Evolutionary conservation across 2,329 filamentous ascomycete genomes (phyloP), one percentile per base, ranked within the genome.

Genomic region (Hansfordia pulvinata): DNA sequence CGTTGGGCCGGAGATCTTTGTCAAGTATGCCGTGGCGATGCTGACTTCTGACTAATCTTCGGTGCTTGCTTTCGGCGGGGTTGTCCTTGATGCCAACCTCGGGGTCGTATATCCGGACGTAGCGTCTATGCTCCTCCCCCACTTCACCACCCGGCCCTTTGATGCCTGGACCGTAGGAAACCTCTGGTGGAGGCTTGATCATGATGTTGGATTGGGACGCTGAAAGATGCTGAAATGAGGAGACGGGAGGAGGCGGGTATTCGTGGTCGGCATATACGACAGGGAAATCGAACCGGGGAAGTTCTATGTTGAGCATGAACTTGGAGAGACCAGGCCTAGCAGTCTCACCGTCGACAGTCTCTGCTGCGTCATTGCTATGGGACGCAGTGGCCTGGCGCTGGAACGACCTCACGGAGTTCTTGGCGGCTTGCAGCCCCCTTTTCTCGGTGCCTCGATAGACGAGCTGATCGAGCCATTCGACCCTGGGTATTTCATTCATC

Each of bases 221-320:
- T 2, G 67, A 64, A 31, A 69, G 54, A 38, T 80, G 66, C 37
- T 77, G 68, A 31, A 88, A 61, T 9, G 77, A 71, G 2, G 86
- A 90, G 20, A 93, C 67, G 1, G 84, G 82, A 1, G 86, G 83
- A 2, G 84, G 69, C 2, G 80, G 74, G 44, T 98, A 98, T 47
- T 94, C 85, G 42, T 90, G 75, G 47, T 98, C 90, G 17, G 84
- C 81, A 56, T 93, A 98, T 15, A 98, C 83, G 21, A 98, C 73
- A 0, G 90, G 84, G 40, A 94, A 93, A 45, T 98, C 90, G 47
- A 94, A 98, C 8, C 86, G 76, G 9, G 86, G 86, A 25, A 98
- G 72, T 43, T 98, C 90, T 25, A 98, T 67, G 43, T 92, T 85
- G 11, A 98, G 69, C 25, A 78, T 73, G 46, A 93, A 94, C 7